Evolutionary conservation across 495 filamentous ascomycete species (phyloP), one percentile per base, ranked within the genome.

Genomic region (Xylaria venustula): DNA sequence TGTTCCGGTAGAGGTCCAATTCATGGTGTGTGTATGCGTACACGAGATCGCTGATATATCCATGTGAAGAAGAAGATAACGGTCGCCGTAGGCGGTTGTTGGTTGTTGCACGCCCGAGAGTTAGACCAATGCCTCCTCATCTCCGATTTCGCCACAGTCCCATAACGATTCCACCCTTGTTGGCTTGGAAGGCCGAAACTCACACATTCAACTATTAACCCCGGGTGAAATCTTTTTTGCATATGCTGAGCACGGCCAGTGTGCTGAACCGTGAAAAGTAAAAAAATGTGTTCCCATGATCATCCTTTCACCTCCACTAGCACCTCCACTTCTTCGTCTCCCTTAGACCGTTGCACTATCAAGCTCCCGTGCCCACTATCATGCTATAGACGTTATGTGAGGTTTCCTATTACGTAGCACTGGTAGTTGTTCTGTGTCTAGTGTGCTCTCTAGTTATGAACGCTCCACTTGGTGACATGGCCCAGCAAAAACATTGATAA

Each of bases 71-170:
- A 11, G 30, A 11, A 34, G n/a, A n/a, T n/a, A n/a, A 34, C 5
- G 30, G 11, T 34, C 30, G 30, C 5, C 30, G 5, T 34, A 15
- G 37, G 37, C 14, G 37, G 37, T 15, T 9, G 7, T 40, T 40
- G 14, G 7, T 3, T 15, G 14, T 40, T 40, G 7, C 7, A 8
- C 37, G 15, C 37, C 7, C 14, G 15, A 3, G 15, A 3, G 14
- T 40, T 7, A 40, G 26, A 7, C 17, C 26, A 34, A 34, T 34
- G 30, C 30, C 37, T 25, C 2, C 4, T 36, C 47, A 12, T 22
- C 48, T 51, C 57, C 57, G 57, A 49, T 52, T 19, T 60, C 57
- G 57, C 57, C 51, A 42, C 50, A 2, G 28, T 54, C 34, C 19
- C 15, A 23, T 42, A 15, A 42, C n/a, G 37, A 19, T 40, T 40